Percentiles rank a stretch among this genome's conserved stretches.
Conservation (phyloP, 2,329 filamentous ascomycete species). For the Colletotrichum sp. region DNA sequence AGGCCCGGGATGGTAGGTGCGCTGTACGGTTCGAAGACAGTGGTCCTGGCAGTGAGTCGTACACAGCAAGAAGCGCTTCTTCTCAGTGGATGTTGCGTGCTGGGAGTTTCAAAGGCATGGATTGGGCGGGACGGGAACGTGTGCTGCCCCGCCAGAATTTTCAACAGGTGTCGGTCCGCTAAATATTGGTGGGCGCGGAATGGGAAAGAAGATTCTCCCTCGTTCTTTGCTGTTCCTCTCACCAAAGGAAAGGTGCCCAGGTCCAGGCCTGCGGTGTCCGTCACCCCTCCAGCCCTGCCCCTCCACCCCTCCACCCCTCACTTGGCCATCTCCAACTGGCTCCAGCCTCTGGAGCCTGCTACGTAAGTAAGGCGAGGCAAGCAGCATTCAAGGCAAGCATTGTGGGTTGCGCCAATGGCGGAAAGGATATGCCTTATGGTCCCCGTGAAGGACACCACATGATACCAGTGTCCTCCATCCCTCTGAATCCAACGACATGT, state of each 20-base stretch:
- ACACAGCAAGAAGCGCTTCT: neutral
- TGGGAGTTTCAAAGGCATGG: neutral
- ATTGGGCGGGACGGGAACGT: neutral
- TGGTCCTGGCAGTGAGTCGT: neutral
- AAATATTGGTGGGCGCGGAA: slow-evolving; percentile 20
- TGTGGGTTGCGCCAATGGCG: neutral
- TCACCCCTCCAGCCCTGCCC: slow-evolving; percentile 6
- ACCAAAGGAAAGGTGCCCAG: neutral
- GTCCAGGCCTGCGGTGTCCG: neutral
- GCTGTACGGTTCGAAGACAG: neutral
- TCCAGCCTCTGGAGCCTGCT: neutral
- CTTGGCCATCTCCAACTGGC: neutral
- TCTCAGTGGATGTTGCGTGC: neutral
- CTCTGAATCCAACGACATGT: neutral
- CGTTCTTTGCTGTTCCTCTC: slow-evolving; percentile 13
- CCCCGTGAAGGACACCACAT: neutral
- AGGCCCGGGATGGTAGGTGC: neutral
- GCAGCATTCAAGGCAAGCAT: neutral
- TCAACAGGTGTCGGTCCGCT: neutral
- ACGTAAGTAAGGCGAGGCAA: neutral
- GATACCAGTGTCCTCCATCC: neutral
- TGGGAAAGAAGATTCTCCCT: slow-evolving; percentile 25
- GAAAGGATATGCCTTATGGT: neutral
- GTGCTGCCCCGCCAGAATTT: neutral
- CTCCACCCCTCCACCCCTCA: slow-evolving; percentile 16